These are phyloP conservation scores for Mucor indicus DNA, from an alignment of 371 early-diverging fungal genomes.

Conservation along the genomic window DNA sequence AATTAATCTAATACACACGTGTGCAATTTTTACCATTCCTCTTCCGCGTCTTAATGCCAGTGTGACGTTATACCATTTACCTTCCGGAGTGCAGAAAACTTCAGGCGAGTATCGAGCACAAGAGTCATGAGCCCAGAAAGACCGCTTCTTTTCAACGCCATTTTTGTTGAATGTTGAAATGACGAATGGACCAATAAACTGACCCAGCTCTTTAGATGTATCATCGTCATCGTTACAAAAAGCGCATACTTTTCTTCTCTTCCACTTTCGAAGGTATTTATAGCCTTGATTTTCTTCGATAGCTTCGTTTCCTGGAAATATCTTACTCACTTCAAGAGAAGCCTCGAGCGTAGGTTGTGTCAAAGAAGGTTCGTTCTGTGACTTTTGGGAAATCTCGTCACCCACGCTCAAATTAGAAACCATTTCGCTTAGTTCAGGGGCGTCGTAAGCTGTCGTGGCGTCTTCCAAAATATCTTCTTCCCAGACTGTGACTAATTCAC, in stretches of 20 bases:
- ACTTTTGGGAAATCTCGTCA: too few species aligned
- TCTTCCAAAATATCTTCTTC: constrained; percentile 60
- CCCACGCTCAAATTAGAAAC: background rate
- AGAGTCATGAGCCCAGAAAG: constrained; percentile 84
- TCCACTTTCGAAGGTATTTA: constrained; percentile 49
- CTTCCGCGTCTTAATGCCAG: constrained; percentile 74
- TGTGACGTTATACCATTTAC: constrained; percentile 85
- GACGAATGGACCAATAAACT: constrained; percentile 61
- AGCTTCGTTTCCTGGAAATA: constrained; percentile 30
- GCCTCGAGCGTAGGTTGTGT: background rate
- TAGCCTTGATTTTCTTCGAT: constrained; percentile 46
- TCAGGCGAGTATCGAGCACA: constrained; percentile 88
- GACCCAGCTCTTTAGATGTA: constrained; percentile 45
- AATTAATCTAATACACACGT: background rate
- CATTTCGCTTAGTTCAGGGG: background rate
- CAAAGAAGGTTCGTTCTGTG: too few species aligned
- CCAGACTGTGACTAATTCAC: constrained; percentile 61
- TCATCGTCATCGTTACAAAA: constrained; percentile 79
- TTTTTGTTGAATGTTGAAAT: constrained; percentile 39
- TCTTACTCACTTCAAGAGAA: constrained; percentile 28
- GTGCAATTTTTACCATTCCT: constrained; percentile 50
- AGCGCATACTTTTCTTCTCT: constrained; percentile 60
- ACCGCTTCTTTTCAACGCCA: constrained; percentile 51
- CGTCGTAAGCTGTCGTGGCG: background rate
- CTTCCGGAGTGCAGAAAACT: constrained; percentile 66